These are phyloP conservation scores for Fusarium dimerum DNA, from an alignment of 2,329 filamentous ascomycete genomes.

Conservation along the genomic window DNA sequence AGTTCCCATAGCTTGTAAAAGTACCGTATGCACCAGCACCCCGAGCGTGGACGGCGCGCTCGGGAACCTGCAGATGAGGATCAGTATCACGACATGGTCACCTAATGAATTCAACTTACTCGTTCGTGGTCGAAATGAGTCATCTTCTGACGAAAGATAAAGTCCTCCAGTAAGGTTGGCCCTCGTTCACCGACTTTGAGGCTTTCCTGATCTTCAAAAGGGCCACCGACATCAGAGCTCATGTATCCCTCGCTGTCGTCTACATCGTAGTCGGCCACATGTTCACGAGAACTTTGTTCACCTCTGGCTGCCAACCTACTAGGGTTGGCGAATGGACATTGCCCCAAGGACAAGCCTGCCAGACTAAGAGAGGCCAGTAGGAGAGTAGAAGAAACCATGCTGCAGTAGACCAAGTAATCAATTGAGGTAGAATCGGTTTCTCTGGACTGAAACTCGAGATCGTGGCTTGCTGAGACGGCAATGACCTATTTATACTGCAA, in stretches of 20 bases:
- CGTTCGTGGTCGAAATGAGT: conserved; percentile 71
- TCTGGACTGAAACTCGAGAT: neutral
- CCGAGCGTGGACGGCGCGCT: conserved; percentile 69
- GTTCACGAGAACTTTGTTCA: conserved; percentile 32
- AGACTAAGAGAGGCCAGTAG: conserved; percentile 29
- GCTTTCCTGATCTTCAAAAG: conserved; percentile 66
- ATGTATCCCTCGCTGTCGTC: conserved; percentile 58
- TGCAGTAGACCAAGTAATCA: neutral
- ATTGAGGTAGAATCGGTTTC: neutral
- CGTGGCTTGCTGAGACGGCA: neutral
- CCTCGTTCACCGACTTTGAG: conserved; percentile 68
- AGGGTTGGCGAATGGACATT: conserved; percentile 38
- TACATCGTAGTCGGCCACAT: conserved; percentile 41
- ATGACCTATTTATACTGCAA: neutral
- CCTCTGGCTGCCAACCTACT: conserved; percentile 26
- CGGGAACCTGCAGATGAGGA: conserved; percentile 45
- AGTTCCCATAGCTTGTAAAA: conserved; percentile 68
- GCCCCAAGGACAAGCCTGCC: conserved; percentile 27
- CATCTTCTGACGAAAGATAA: conserved; percentile 72
- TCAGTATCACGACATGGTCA: conserved; percentile 11
- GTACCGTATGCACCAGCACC: conserved; percentile 70
- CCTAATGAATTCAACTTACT: conserved; percentile 40
- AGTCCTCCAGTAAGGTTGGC: conserved; percentile 70
- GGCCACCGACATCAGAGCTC: conserved; percentile 69
- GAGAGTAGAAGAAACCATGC: conserved; percentile 27